Evolutionary conservation across 208 protist species (phyloP).

Genomic region (Trypanosoma melophagium): DNA sequence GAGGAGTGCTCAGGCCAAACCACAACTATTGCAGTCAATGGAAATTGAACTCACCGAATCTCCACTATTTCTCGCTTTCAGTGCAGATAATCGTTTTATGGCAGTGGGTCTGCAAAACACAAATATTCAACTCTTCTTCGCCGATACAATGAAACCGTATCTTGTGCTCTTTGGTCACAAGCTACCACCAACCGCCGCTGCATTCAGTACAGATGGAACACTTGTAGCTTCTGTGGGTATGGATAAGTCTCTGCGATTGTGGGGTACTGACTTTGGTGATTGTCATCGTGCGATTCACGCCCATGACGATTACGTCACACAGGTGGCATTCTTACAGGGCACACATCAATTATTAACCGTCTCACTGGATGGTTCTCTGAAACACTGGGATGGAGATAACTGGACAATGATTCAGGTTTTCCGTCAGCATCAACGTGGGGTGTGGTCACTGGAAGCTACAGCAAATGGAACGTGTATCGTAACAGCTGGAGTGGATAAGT

Average conservation of each 20-base stretch:
- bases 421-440: slow-evolving; percentile 72
- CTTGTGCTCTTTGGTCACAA: slow-evolving; percentile 99
- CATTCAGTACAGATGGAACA: slow-evolving; percentile 92
- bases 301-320: slow-evolving; percentile 96
- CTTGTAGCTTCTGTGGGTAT: slow-evolving; percentile 96
- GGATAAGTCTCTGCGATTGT: slow-evolving; percentile 99
- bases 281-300: slow-evolving; percentile 97
- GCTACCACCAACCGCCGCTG: slow-evolving; percentile 93
- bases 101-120: slow-evolving; percentile 96
- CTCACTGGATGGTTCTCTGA: slow-evolving; percentile 94
- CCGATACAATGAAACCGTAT: slow-evolving; percentile 97
- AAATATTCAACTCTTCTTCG: slow-evolving; percentile 98
- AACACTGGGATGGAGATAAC: slow-evolving; percentile 99
- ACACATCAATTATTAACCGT: slow-evolving; percentile 98
- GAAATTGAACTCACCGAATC: slow-evolving; percentile 95
- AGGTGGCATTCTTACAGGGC: slow-evolving; percentile 93
- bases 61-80: slow-evolving; percentile 86
- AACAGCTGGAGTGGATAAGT: slow-evolving; percentile 73
- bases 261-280: slow-evolving; percentile 97
- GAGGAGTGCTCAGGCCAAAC: neutral
- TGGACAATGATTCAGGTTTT: slow-evolving; percentile 89
- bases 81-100: slow-evolving; percentile 85
- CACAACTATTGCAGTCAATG: slow-evolving; percentile 59
- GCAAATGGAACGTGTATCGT: slow-evolving; percentile 79
- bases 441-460: slow-evolving; percentile 71